Base-by-base conservation (phyloP, 257 asterid genomes). In the Marsdenia floribunda region DNA sequence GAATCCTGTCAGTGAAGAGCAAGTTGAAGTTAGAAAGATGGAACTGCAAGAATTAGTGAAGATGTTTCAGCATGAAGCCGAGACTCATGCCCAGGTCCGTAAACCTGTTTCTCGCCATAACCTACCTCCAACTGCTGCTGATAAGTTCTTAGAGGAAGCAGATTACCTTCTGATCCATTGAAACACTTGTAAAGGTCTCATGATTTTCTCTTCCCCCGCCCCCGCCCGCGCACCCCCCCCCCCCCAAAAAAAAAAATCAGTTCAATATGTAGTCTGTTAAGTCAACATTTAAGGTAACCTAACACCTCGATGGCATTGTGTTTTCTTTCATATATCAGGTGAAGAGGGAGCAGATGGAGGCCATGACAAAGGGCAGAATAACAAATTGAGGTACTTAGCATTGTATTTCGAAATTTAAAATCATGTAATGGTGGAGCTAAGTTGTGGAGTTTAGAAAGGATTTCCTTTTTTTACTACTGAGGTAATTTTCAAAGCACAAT, bases 41-140 rank as follows among this genome's bases (percentile, higher is more conserved):
- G 97, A 94, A 66, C 65, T 94, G 80, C 90, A 94, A 46, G 87
- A 88, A 79, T 75, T 94, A 59, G 99, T 94, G 65, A 87, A 88
- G 85, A 81, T 79, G 89, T 94, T 94, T 79, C 96, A 94, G 87
- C 97, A 92, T 6, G 97, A 92, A 78, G 99, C 97, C 0, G 99
- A 94, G 73, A 85, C 92, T 63, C 99, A 94, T 70, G 97, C 96
- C 8, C 99, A 92, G 87, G 99, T 92, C 71, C 94, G 77, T 70
- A 87, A 92, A 82, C 87, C 79, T 7, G 76, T 79, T 69, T 77
- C 90, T 55, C 86, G 97, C 15, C 79, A 90, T 76, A 91, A 86
- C 82, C 79, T 91, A 85, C 93, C 98, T 7, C 98, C 97, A 53
- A 93, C 98, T 0, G 91, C 96, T 59, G 96, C 87, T 49, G 97